Base-by-base conservation (phyloP, 2,329 filamentous ascomycete genomes). In the Fusarium cyanostomum region DNA sequence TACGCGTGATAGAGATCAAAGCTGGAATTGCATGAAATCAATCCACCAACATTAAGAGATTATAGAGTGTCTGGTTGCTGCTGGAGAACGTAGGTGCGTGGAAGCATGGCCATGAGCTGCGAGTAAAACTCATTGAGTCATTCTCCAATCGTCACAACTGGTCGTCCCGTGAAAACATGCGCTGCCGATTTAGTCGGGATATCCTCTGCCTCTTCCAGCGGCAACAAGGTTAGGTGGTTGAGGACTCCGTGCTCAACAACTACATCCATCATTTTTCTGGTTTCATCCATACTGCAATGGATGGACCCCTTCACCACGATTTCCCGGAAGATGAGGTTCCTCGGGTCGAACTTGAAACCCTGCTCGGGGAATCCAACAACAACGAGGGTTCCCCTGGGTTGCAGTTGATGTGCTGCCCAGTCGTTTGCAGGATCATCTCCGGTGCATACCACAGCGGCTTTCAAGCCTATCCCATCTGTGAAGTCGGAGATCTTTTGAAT, bases 311-410 rank as follows among this genome's bases (percentile, higher is more conserved):
- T 64, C 18, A 67, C 38, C 4, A 58, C 13, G 41, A 64, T 62
- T 35, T 67, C 62, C 4, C 30, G 43, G n/a, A 48, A 42, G 4
- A 64, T 21, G 21, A 69, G 53, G 30, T 66, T 59, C 44, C 64
- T 45, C 3, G 64, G 26, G 24, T 70, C 62, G 11, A 70, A 62
- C n/a, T 43, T 62, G 41, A 66, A 43, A 5, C 62, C 67, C 8
- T 49, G 15, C 9, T 53, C 43, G 9, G 67, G 67, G 26, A 69
- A 35, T 10, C 67, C 67, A 8, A 56, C 52, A 13, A 41, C 55
- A 7, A 68, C 59, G 5, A 53, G 33, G 3, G 44, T 28, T 5
- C 64, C 64, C 8, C 56, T 57, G 15, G 53, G 64, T 10, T 61
- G 64, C 2, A 69, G 46, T 15, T 42, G 39, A 6, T 64, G 51